phyloP scores from a whole-genome alignment of 495 filamentous ascomycete genomes.

The Podospora australis region DNA sequence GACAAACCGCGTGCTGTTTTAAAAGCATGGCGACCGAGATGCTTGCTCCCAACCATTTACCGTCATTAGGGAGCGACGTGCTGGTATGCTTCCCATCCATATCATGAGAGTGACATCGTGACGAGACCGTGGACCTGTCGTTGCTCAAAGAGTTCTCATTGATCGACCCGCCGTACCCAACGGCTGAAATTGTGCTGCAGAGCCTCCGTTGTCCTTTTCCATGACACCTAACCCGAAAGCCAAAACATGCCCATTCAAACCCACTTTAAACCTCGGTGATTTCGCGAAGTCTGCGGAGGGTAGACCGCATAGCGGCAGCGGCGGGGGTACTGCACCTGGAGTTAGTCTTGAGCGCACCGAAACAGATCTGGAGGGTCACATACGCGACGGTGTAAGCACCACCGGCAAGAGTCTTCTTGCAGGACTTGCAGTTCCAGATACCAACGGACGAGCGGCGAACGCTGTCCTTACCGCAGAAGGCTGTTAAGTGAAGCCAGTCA shows the following conservation, averaged over 20 bases:
- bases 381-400: conserved; percentile 97
- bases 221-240: conserved; percentile 33
- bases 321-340: conserved; percentile 69
- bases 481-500: conserved; percentile 23
- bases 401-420: conserved; percentile 91
- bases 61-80: conserved; percentile 7
- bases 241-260: conserved; percentile 9
- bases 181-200: conserved; percentile 26
- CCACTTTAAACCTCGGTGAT: conserved; percentile 92
- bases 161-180: conserved; percentile 28
- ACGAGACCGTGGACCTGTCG: conserved; percentile 15
- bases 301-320: conserved; percentile 92
- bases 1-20: conserved; percentile 11
- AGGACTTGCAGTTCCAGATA: conserved; percentile 93
- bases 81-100: conserved; percentile 4
- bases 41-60: conserved; percentile 11
- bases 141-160: conserved; percentile 33
- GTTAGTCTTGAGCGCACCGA: conserved; percentile 16
- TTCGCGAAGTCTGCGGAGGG: conserved; percentile 94
- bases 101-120: conserved; percentile 16
- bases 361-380: conserved; percentile 34
- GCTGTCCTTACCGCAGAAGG: conserved; percentile 92
- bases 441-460: conserved; percentile 89
- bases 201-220: conserved; percentile 33
- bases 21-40: conserved; percentile 9